These are phyloP conservation scores for Calonectria pseudoturangicola DNA, from an alignment of 2,329 filamentous ascomycete species.

Conservation along the genomic window DNA sequence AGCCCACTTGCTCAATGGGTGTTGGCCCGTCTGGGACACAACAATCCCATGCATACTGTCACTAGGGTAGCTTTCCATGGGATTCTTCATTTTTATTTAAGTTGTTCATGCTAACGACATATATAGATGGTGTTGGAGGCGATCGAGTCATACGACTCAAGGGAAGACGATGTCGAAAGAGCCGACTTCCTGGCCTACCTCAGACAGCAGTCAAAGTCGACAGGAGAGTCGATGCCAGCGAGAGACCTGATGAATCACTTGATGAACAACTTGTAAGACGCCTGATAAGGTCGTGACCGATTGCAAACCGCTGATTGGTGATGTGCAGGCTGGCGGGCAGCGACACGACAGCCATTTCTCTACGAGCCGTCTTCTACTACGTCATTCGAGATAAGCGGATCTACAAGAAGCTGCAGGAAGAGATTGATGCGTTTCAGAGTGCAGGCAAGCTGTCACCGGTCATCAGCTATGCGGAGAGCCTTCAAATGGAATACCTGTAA, in stretches of 20 bases:
- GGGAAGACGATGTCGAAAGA: background rate
- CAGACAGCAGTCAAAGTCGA: conserved; percentile 1
- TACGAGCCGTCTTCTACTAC: conserved; percentile 77
- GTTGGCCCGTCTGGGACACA: background rate
- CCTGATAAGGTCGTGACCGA: too few species aligned
- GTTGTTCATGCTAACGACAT: background rate
- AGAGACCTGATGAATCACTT: conserved; percentile 10
- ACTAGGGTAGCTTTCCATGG: background rate
- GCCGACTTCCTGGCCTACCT: conserved; percentile 12
- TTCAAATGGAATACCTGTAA: conserved; percentile 73
- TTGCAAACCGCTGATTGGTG: background rate
- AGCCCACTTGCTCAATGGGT: background rate
- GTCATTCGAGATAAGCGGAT: conserved; percentile 72
- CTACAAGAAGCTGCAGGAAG: conserved; percentile 69
- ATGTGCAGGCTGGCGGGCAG: conserved; percentile 70
- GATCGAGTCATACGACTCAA: background rate
- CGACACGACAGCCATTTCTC: conserved; percentile 79
- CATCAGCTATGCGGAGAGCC: conserved; percentile 70
- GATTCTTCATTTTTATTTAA: background rate
- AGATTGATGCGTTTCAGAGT: conserved; percentile 70
- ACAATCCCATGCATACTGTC: background rate
- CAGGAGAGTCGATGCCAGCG: background rate
- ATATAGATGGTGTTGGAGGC: conserved; percentile 4
- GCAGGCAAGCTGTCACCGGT: conserved; percentile 60
- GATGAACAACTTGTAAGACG: background rate